Percentiles rank a stretch among this genome's conserved stretches.
Conservation (phyloP, 78 protist genomes). For the slime mould (Dictyostelium discoideum) region DNA sequence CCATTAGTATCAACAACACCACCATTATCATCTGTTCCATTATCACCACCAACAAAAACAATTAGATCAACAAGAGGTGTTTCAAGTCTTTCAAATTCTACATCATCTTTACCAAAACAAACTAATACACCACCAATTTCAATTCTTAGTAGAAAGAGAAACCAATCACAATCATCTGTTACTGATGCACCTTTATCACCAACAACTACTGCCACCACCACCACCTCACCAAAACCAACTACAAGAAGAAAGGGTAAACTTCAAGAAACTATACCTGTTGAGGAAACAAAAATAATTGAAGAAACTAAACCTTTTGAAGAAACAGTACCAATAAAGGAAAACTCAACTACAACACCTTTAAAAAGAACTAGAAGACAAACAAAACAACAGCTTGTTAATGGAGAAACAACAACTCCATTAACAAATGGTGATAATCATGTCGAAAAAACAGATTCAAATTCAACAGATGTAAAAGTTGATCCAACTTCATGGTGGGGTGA, state of each 20-base stretch:
- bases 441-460: neutral
- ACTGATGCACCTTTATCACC: neutral
- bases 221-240: neutral
- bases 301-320: neutral
- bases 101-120: neutral
- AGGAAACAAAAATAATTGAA: neutral
- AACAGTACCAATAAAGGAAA: neutral
- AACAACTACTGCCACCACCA: neutral
- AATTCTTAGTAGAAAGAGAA: neutral
- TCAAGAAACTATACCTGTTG: neutral
- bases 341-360: neutral
- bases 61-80: slow-evolving; percentile 1
- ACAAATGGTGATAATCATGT: neutral
- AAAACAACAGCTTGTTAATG: neutral
- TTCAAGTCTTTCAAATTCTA: neutral
- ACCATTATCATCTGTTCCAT: neutral
- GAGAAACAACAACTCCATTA: neutral
- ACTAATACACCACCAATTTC: neutral
- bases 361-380: neutral
- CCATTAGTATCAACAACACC: neutral
- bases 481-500: slow-evolving; percentile 6
- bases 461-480: neutral
- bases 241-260: slow-evolving; percentile 4
- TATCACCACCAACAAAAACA: neutral
- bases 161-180: neutral